A percentile compares a stretch with the other conserved stretches of the same genome.
These are phyloP conservation scores for Aspergillus caelatus DNA, from an alignment of 2,329 filamentous ascomycete species.

Conservation along the genomic window DNA sequence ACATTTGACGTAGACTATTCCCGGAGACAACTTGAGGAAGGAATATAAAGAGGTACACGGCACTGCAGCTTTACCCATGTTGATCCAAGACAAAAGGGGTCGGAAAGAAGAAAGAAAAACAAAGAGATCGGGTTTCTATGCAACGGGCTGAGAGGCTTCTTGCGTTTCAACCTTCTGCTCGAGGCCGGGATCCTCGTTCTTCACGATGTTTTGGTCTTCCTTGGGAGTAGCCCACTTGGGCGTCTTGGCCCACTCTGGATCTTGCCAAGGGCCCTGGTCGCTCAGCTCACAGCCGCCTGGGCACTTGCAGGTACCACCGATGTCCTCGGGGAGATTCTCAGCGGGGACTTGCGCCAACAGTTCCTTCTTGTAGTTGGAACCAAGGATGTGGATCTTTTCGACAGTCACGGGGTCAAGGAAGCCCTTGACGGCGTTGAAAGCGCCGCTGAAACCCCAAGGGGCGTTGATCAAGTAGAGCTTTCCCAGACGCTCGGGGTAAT, in stretches of 20 bases:
- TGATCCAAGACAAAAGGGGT: constrained; percentile 22
- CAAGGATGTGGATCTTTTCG: constrained; percentile 91
- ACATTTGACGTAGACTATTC: constrained; percentile 7
- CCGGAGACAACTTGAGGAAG: constrained; percentile 13
- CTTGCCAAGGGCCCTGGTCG: constrained; percentile 84
- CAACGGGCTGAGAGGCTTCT: constrained; percentile 30
- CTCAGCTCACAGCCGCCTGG: constrained; percentile 80
- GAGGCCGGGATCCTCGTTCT: constrained; percentile 29
- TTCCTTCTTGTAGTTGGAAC: constrained; percentile 78
- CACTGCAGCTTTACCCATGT: constrained; percentile 21
- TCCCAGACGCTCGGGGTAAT: constrained; percentile 96
- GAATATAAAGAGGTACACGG: constrained; percentile 11
- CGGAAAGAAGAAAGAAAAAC: constrained; percentile 1
- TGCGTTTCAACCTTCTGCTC: constrained; percentile 32
- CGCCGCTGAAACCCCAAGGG: constrained; percentile 88
- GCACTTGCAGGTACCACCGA: constrained; percentile 84
- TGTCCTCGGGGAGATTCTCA: constrained; percentile 85
- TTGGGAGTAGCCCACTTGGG: constrained; percentile 47
- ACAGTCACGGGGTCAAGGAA: constrained; percentile 98
- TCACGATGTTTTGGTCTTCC: constrained; percentile 26
- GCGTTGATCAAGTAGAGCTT: constrained; percentile 98
- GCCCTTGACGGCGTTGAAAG: constrained; percentile 84
- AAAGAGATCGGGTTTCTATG: constrained; percentile 27
- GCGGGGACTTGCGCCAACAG: constrained; percentile 80
- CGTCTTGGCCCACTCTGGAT: constrained; percentile 47